Conservation (phyloP, 768 basidiomycete species). For the Zangia roseola region DNA sequence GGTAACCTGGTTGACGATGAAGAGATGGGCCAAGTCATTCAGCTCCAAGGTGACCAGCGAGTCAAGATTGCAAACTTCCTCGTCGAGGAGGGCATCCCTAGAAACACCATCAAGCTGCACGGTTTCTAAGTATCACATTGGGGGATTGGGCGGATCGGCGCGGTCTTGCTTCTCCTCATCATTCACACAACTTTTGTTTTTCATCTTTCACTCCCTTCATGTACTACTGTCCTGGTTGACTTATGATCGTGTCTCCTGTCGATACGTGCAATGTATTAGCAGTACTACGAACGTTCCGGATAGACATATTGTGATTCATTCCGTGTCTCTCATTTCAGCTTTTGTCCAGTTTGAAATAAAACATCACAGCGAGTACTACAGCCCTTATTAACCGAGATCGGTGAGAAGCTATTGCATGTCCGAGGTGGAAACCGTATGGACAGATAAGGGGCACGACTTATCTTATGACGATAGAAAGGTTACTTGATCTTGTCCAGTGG, state of each 20-base stretch:
- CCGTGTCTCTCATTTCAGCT: background rate
- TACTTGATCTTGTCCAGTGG: constrained; percentile 96
- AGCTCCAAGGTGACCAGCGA: constrained; percentile 98
- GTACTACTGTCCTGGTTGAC: constrained; percentile 22
- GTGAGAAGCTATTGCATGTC: background rate
- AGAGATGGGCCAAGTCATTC: constrained; percentile 95
- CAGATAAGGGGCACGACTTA: constrained; percentile 15
- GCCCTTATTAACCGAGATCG: background rate
- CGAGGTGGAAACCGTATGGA: constrained; percentile 10
- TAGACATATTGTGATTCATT: constrained; percentile 20
- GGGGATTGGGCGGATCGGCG: constrained; percentile 1
- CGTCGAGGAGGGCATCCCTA: constrained; percentile 75
- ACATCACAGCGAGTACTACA: background rate
- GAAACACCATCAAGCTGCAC: constrained; percentile 79
- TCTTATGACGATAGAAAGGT: constrained; percentile 5
- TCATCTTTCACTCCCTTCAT: constrained; percentile 4
- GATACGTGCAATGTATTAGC: constrained; percentile 28
- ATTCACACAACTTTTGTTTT: constrained; percentile 12
- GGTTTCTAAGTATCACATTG: constrained; percentile 60
- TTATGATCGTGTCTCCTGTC: constrained; percentile 14
- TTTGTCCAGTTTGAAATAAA: too few relatives aligned
- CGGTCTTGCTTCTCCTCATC: constrained; percentile 1
- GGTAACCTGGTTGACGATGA: constrained; percentile 95
- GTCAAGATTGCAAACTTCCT: constrained; percentile 89
- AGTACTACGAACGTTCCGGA: constrained; percentile 17